These are phyloP conservation scores for Botryotinia globosa DNA, from an alignment of 2,329 filamentous ascomycete genomes.

Conservation along the genomic window DNA sequence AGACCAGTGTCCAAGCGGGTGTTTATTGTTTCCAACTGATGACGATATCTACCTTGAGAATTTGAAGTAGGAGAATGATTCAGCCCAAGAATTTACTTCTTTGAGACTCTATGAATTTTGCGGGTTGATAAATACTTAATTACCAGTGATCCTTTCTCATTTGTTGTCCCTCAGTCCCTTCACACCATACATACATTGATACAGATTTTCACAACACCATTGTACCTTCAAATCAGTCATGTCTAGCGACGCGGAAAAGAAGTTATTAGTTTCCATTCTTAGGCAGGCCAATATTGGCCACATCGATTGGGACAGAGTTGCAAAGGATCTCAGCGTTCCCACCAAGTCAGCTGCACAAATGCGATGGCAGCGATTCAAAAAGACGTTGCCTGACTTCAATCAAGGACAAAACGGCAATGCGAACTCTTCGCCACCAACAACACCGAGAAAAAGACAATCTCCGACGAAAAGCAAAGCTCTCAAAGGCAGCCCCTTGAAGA, in stretches of 20 bases:
- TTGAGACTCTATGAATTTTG: neutral
- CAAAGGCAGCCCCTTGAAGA: conserved; percentile 3
- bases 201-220: neutral
- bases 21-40: neutral
- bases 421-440: neutral
- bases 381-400: neutral
- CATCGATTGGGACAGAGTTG: conserved; percentile 3
- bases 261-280: conserved; percentile 6
- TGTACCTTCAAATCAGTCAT: neutral
- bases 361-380: conserved; percentile 7
- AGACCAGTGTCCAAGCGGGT: neutral
- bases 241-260: neutral
- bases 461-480: conserved; percentile 4
- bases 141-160: neutral
- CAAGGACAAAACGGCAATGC: neutral
- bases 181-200: neutral
- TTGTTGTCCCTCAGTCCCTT: neutral
- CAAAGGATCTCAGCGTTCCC: conserved; percentile 6
- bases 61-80: neutral
- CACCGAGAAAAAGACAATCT: conserved; percentile 12
- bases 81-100: neutral
- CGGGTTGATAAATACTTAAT: neutral
- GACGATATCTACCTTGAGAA: neutral
- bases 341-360: neutral
- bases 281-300: neutral